Base-by-base conservation (phyloP, 129 eudicot species). In the Chrysanthemum lavandulifolium region DNA sequence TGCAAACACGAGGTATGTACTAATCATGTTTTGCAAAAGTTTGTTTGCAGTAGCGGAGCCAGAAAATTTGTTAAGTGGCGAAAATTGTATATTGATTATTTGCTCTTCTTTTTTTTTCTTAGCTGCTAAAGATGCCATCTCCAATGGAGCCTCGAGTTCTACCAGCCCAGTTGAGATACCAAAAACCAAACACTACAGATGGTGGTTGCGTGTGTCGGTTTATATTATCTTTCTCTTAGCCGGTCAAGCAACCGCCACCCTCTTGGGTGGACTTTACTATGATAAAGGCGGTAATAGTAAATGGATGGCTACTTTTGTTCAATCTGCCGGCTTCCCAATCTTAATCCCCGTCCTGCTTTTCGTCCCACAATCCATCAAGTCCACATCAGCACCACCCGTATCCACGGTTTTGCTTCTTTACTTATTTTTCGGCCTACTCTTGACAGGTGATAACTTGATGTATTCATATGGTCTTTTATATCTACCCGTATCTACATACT, bases 221-320 rank as follows among this genome's bases (percentile, higher is more conserved):
- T 88, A 82, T 76, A 70, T 78, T 27, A 12, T 75, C 53, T 78
- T 78, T 68, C 76, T 88, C 4, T 78, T 88, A 29, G 67, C 78
- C 31, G 95, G 95, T 13, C 86, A 82, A 58, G 84, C 95, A 49
- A 72, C 84, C 11, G 95, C 90, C 68, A 82, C 86, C 62, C 84
- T 85, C 15, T 69, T 88, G 74, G 89, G 89, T 4, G 69, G 84
- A 72, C 82, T 87, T 52, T 87, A 84, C 78, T 87, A 73, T 8
- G 87, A 87, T 54, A 76, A 87, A 71, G 94, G 94, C 16, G 94
- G 94, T 6, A 87, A 87, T 25, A 87, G 94, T 78, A 87, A 82
- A 72, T 84, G 94, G 94, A 84, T 87, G 78, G 84, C 94, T 10
- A 87, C 94, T 57, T 80, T 88, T 18, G 90, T 88, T 23, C 90